These are phyloP conservation scores for Xanthoconium separans DNA, from an alignment of 1,284 basidiomycete genomes.

Conservation along the genomic window DNA sequence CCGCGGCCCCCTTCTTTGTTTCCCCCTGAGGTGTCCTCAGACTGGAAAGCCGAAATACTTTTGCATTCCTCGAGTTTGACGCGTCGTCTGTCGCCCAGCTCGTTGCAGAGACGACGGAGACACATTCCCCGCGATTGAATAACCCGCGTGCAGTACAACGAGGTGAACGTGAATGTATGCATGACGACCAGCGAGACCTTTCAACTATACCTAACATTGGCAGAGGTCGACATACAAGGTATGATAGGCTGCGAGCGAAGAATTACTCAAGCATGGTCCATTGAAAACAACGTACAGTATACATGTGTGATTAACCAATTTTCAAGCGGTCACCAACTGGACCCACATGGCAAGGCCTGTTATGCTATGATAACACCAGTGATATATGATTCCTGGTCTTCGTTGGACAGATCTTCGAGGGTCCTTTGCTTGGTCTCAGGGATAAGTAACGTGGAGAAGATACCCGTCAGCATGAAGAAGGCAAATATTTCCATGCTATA, in stretches of 20 bases:
- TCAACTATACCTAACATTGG: too few relatives aligned
- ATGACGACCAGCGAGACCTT: conserved; percentile 38
- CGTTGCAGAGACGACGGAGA: conserved; percentile 95
- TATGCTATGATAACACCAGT: conserved; percentile 20
- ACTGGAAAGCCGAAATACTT: conserved; percentile 96
- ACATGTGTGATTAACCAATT: too few relatives aligned
- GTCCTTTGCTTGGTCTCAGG: conserved; percentile 59
- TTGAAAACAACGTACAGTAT: too few relatives aligned
- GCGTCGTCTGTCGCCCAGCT: conserved; percentile 90
- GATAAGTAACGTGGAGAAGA: conserved; percentile 58
- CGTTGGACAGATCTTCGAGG: conserved; percentile 58
- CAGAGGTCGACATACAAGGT: not conserved
- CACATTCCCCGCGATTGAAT: conserved; percentile 74
- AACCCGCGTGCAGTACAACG: conserved; percentile 75
- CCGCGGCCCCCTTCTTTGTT: not conserved
- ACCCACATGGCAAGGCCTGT: not conserved
- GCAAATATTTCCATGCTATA: conserved; percentile 50
- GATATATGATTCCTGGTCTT: conserved; percentile 51
- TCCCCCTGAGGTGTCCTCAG: too few relatives aligned
- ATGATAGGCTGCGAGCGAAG: not conserved
- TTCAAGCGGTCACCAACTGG: not conserved
- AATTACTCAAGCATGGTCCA: not conserved
- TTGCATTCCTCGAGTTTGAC: conserved; percentile 95
- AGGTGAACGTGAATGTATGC: conserved; percentile 47
- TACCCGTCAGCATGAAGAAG: conserved; percentile 60